These are phyloP conservation scores for Saturnispora zaruensis DNA, from an alignment of 805 yeast genomes.

Conservation along the genomic window DNA sequence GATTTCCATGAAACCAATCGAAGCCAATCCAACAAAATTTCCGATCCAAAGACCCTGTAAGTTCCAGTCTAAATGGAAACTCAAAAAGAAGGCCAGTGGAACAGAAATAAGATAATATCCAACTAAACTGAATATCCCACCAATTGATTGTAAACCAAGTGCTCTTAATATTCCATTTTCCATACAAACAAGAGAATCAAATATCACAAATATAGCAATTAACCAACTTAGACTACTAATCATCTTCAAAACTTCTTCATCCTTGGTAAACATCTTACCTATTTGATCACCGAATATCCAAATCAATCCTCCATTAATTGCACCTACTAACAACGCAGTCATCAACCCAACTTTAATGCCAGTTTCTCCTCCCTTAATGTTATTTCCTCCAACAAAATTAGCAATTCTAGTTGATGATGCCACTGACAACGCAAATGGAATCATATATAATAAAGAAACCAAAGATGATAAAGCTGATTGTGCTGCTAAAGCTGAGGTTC, in stretches of 20 bases:
- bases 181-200: slow-evolving; percentile 63
- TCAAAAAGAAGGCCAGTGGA: slow-evolving; percentile 56
- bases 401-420: slow-evolving; percentile 50
- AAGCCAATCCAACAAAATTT: slow-evolving; percentile 52
- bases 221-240: slow-evolving; percentile 54
- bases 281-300: slow-evolving; percentile 38
- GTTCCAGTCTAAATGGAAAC: slow-evolving; percentile 39
- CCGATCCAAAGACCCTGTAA: slow-evolving; percentile 71
- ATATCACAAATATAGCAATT: slow-evolving; percentile 55
- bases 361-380: slow-evolving; percentile 24
- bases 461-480: slow-evolving; percentile 47
- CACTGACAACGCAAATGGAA: slow-evolving; percentile 51
- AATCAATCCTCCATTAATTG: slow-evolving; percentile 37
- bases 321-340: slow-evolving; percentile 28
- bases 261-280: slow-evolving; percentile 53
- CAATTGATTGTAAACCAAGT: slow-evolving; percentile 66
- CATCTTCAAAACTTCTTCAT: slow-evolving; percentile 44
- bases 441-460: slow-evolving; percentile 43
- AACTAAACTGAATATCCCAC: slow-evolving; percentile 61
- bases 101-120: slow-evolving; percentile 64
- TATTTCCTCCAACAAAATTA: slow-evolving; percentile 40
- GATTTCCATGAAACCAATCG: slow-evolving; percentile 44
- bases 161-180: slow-evolving; percentile 70
- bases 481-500: slow-evolving; percentile 46
- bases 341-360: slow-evolving; percentile 37